A percentile compares a stretch with the other conserved stretches of the same genome.
These are phyloP conservation scores for Babesia bigemina DNA, from an alignment of 169 alveolate species.

Conservation along the genomic window DNA sequence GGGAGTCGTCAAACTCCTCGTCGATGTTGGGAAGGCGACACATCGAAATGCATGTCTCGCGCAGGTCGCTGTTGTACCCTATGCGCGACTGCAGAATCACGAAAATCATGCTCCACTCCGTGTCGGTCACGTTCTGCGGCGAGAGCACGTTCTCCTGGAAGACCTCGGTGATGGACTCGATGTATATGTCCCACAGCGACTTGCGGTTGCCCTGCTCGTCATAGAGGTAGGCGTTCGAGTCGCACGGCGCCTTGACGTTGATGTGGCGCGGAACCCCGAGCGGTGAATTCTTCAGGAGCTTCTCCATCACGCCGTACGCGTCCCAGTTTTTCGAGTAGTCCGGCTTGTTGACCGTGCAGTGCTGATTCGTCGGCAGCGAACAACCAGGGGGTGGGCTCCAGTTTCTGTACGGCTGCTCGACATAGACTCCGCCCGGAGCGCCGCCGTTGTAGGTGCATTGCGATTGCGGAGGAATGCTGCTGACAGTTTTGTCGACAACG, in stretches of 20 bases:
- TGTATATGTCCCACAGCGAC: slow-evolving; percentile 76
- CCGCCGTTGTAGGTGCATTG: not conserved
- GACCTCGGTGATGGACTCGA: slow-evolving; percentile 69
- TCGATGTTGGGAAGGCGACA: slow-evolving; percentile 45
- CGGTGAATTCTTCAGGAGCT: slow-evolving; percentile 36
- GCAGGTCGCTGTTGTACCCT: slow-evolving; percentile 59
- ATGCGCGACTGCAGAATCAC: slow-evolving; percentile 57
- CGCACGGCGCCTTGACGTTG: slow-evolving; percentile 1
- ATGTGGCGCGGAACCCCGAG: slow-evolving; percentile 1
- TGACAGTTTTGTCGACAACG: not conserved
- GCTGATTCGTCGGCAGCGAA: not conserved
- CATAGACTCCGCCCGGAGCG: not conserved
- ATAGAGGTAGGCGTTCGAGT: slow-evolving; percentile 25
- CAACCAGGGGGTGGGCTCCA: slow-evolving; percentile 19
- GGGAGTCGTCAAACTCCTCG: slow-evolving; percentile 39
- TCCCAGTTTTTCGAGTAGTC: slow-evolving; percentile 31
- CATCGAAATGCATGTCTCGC: slow-evolving; percentile 69
- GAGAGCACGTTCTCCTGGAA: slow-evolving; percentile 57
- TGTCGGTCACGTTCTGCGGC: slow-evolving; percentile 10
- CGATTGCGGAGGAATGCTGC: not conserved
- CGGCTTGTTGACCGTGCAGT: slow-evolving; percentile 10
- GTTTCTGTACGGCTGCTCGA: not conserved
- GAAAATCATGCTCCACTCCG: slow-evolving; percentile 37
- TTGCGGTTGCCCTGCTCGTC: slow-evolving; percentile 49
- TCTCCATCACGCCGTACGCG: slow-evolving; percentile 42